These are phyloP conservation scores for Talaromyces amestolkiae DNA, from an alignment of 2,329 filamentous ascomycete species.

Conservation along the genomic window DNA sequence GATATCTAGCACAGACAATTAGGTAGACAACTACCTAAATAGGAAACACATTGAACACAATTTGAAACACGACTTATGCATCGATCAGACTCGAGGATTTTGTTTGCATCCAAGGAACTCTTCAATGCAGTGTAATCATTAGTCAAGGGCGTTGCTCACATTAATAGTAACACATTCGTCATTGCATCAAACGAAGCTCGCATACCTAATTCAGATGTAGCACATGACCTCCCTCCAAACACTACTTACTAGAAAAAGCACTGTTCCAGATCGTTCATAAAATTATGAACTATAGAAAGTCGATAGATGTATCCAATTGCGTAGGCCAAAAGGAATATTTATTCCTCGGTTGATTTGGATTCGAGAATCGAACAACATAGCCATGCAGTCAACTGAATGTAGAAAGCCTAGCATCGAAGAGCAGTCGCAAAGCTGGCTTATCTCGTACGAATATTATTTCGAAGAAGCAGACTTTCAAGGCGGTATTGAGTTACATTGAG, in stretches of 20 bases:
- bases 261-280: not conserved
- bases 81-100: not conserved
- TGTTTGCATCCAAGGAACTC: not conserved
- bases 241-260: not conserved
- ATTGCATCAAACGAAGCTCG: not conserved
- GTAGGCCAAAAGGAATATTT: too few species aligned
- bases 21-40: not conserved
- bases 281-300: not conserved
- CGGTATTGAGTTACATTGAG: too few species aligned
- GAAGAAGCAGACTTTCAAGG: too few species aligned
- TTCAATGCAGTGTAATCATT: not conserved
- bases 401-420: not conserved
- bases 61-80: not conserved
- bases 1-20: not conserved
- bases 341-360: not conserved
- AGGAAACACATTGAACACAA: not conserved
- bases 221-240: not conserved
- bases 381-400: not conserved
- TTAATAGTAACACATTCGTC: not conserved
- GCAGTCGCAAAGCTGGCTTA: not conserved
- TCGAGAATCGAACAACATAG: not conserved
- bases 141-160: not conserved
- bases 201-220: not conserved
- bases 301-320: not conserved
- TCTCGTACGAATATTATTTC: not conserved